Percentiles rank a stretch among this genome's conserved stretches.
Evolutionary conservation across 441 rosid genomes (phyloP).

Genomic region (Breynia disticha): DNA sequence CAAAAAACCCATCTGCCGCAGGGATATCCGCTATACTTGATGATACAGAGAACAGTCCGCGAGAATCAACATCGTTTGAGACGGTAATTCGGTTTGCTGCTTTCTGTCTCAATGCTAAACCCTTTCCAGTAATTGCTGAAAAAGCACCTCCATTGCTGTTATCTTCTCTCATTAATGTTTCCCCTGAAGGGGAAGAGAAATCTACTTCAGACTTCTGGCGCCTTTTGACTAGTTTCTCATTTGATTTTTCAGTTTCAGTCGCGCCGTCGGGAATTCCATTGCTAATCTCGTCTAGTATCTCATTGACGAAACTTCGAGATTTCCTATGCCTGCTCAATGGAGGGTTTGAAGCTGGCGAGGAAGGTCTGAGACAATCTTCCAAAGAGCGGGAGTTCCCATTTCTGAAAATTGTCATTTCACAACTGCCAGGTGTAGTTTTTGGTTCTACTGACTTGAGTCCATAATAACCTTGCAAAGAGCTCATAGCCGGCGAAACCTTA

Average conservation of each 20-base stretch:
- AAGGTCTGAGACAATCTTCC: constrained; percentile 30
- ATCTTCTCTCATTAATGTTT: constrained; percentile 41
- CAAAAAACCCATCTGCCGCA: constrained; percentile 23
- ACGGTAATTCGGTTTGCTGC: constrained; percentile 26
- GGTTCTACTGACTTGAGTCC: constrained; percentile 22
- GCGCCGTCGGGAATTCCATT: constrained; percentile 21
- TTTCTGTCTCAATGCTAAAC: constrained; percentile 45
- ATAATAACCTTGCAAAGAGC: constrained; percentile 40
- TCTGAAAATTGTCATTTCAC: constrained; percentile 31
- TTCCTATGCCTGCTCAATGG: constrained; percentile 44
- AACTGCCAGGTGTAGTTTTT: constrained; percentile 24
- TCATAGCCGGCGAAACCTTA: constrained; percentile 49
- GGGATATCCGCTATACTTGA: constrained; percentile 23
- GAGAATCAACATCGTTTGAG: constrained; percentile 22
- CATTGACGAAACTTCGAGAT: constrained; percentile 50
- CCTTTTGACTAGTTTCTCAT: constrained; percentile 42
- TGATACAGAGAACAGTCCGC: constrained; percentile 20
- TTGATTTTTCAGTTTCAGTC: constrained; percentile 24
- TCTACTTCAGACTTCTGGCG: constrained; percentile 55
- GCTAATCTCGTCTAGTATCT: constrained; percentile 34
- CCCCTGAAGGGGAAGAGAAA: constrained; percentile 22
- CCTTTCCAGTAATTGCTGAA: constrained; percentile 33
- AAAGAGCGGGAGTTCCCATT: constrained; percentile 20
- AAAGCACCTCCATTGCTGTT: constrained; percentile 24
- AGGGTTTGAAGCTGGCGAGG: constrained; percentile 25